Percentiles rank a stretch among this genome's conserved stretches.
Conservation (phyloP, 371 early-diverging fungal species). For the Dichotomocladium elegans region DNA sequence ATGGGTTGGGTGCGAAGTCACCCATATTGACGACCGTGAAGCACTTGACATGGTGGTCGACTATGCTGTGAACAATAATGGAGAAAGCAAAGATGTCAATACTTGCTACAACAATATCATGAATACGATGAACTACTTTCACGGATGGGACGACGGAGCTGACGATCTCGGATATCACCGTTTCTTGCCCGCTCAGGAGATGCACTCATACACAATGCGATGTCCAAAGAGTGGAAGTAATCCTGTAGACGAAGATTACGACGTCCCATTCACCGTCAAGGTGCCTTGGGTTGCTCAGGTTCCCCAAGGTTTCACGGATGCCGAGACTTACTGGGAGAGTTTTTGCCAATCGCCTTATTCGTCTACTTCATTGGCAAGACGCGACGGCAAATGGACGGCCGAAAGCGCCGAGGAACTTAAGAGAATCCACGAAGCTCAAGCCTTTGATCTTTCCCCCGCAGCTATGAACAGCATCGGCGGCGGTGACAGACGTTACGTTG, state of each 20-base stretch:
- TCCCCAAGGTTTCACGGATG: constrained; percentile 27
- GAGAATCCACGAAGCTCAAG: constrained; percentile 34
- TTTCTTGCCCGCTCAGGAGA: constrained; percentile 49
- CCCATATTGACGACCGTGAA: constrained; percentile 41
- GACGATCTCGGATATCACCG: constrained; percentile 54
- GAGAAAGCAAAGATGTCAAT: constrained; percentile 50
- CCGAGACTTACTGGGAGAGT: constrained; percentile 34
- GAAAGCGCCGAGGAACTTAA: constrained; percentile 28
- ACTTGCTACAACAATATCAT: constrained; percentile 51
- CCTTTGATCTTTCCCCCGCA: constrained; percentile 16
- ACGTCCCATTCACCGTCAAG: constrained; percentile 43
- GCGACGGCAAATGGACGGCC: constrained; percentile 10
- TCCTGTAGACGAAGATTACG: constrained; percentile 36
- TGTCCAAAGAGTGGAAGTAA: constrained; percentile 39
- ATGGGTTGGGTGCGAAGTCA: constrained; percentile 48
- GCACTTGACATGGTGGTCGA: constrained; percentile 50
- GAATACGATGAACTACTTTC: constrained; percentile 52
- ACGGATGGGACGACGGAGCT: constrained; percentile 54
- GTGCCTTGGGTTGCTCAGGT: constrained; percentile 51
- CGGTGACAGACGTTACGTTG: constrained; percentile 25
- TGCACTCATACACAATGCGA: constrained; percentile 40
- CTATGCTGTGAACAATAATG: constrained; percentile 53
- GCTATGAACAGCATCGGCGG: constrained; percentile 22
- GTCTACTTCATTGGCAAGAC: constrained; percentile 8
- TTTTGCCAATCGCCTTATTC: constrained; percentile 39